These are phyloP conservation scores for Scheffersomyces stipitis DNA, from an alignment of 805 yeast species.

Conservation along the genomic window DNA sequence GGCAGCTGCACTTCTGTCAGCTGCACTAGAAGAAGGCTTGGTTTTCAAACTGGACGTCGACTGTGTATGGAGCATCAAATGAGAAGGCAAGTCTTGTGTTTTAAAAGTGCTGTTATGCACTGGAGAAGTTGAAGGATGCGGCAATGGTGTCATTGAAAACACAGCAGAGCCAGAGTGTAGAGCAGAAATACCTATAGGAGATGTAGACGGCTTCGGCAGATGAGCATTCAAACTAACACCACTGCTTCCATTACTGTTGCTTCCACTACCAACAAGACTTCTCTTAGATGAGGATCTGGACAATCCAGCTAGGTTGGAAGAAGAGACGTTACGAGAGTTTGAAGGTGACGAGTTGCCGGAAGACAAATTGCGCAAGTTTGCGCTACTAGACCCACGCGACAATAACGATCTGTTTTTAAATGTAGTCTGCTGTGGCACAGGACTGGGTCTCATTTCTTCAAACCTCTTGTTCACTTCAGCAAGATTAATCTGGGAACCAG, in stretches of 20 bases:
- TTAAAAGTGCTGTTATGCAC: slow-evolving; percentile 5
- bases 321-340: slow-evolving; percentile 36
- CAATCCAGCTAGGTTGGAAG: slow-evolving; percentile 22
- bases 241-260: slow-evolving; percentile 2
- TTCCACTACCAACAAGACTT: slow-evolving; percentile 5
- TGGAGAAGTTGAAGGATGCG: slow-evolving; percentile 6
- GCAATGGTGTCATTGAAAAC: slow-evolving; percentile 10
- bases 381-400: slow-evolving; percentile 26
- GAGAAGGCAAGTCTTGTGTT: slow-evolving; percentile 6
- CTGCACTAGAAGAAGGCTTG: slow-evolving; percentile 30
- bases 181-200: neutral
- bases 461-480: slow-evolving; percentile 27
- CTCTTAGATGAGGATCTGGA: slow-evolving; percentile 11
- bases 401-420: slow-evolving; percentile 17
- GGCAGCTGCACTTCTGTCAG: slow-evolving; percentile 27
- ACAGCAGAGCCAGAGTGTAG: slow-evolving; percentile 3
- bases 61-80: neutral
- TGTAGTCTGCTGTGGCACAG: slow-evolving; percentile 1
- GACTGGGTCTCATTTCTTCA: slow-evolving; percentile 18
- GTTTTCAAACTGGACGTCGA: slow-evolving; percentile 13
- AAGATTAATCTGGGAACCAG: slow-evolving; percentile 38
- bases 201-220: neutral
- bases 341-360: slow-evolving; percentile 41
- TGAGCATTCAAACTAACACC: neutral
- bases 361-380: slow-evolving; percentile 18